Evolutionary conservation across 1,139 yeast species (phyloP).

Genomic region (Blastobotrys raffinosifermentans): DNA sequence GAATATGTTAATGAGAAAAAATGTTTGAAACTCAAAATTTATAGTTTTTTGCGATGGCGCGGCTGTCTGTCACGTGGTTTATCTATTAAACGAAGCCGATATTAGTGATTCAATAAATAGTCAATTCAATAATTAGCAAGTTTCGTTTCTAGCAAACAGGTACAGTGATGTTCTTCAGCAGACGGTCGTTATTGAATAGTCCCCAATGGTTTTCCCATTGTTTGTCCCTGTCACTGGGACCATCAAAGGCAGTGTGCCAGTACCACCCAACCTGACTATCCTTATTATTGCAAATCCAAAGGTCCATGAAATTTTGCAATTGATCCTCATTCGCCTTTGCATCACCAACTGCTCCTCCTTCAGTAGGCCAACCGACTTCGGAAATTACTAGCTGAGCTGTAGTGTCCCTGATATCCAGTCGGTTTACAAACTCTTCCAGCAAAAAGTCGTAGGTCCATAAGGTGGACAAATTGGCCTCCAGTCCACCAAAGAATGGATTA

Average conservation of each 20-base stretch:
- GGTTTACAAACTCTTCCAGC: slow-evolving; percentile 38
- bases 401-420: slow-evolving; percentile 22
- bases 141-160: slow-evolving; percentile 19
- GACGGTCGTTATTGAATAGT: slow-evolving; percentile 45
- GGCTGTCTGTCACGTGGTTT: too few species aligned
- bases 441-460: slow-evolving; percentile 51
- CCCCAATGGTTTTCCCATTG: slow-evolving; percentile 76
- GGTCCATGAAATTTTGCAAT: slow-evolving; percentile 44
- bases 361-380: slow-evolving; percentile 70
- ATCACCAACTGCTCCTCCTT: slow-evolving; percentile 46
- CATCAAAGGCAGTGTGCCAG: slow-evolving; percentile 68
- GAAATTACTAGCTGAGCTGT: slow-evolving; percentile 40
- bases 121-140: too few species aligned
- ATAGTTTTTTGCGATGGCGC: background rate
- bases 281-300: slow-evolving; percentile 47
- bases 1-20: background rate
- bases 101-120: background rate
- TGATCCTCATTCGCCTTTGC: slow-evolving; percentile 45
- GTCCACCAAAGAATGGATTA: slow-evolving; percentile 67
- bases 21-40: slow-evolving; percentile 8
- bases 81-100: too few species aligned
- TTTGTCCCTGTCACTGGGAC: slow-evolving; percentile 74
- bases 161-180: slow-evolving; percentile 34
- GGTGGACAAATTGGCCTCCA: slow-evolving; percentile 43
- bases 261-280: slow-evolving; percentile 45